A percentile compares a stretch with the other conserved stretches of the same genome.
Conservation (phyloP, 176 grass and related monocot species). For the Avena atlantica region DNA sequence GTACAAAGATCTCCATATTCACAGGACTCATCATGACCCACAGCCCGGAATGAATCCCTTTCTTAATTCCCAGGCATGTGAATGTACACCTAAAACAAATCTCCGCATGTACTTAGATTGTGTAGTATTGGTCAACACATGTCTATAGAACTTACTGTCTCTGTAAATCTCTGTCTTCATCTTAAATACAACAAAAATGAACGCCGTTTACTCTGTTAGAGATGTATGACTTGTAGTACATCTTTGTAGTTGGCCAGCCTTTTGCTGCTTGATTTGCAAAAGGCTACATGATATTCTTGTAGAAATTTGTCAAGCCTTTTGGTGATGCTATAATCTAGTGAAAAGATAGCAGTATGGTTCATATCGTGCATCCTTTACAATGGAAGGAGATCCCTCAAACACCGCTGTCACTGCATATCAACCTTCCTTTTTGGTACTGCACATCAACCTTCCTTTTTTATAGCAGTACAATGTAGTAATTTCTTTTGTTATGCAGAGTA, state of each 20-base stretch:
- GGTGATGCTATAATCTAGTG: background rate
- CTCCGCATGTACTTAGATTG: background rate
- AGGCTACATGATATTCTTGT: background rate
- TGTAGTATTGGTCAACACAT: background rate
- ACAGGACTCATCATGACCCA: background rate
- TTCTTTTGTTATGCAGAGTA: too few species aligned
- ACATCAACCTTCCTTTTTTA: too few species aligned
- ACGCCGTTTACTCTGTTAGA: background rate
- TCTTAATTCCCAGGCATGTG: background rate
- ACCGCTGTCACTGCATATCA: too few species aligned
- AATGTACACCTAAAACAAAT: slow-evolving; percentile 19
- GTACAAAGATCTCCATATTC: slow-evolving; percentile 24
- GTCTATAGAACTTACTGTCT: background rate
- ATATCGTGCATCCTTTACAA: too few species aligned
- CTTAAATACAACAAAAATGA: background rate
- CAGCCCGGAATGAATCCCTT: background rate
- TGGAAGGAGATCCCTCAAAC: too few species aligned
- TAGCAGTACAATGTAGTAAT: too few species aligned
- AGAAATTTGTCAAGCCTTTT: background rate
- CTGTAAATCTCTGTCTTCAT: background rate
- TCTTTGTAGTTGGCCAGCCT: background rate
- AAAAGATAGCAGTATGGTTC: background rate
- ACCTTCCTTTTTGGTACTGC: too few species aligned
- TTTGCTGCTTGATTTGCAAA: background rate
- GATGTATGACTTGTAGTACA: background rate